A percentile compares a stretch with the other conserved stretches of the same genome.
phyloP scores from a whole-genome alignment of 805 yeast genomes.

The Wickerhamiella sergipiensis region DNA sequence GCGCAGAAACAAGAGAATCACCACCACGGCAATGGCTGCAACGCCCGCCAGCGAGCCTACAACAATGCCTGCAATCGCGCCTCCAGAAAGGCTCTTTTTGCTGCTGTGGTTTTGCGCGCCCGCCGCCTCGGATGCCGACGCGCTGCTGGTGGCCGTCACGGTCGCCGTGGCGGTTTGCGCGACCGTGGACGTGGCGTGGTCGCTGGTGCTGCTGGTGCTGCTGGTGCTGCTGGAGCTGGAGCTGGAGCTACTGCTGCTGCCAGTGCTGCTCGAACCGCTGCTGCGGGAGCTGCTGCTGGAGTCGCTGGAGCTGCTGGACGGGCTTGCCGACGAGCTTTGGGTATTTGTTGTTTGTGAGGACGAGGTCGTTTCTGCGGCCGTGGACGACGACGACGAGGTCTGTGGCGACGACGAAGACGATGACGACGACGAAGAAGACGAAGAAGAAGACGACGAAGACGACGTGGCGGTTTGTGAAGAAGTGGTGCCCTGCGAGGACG shows the following conservation, averaged over 20 bases:
- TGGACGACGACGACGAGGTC: no score
- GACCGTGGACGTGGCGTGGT: neutral
- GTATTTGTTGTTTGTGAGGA: constrained; percentile 11
- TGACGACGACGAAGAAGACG: neutral
- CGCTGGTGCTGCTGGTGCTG: constrained; percentile 5
- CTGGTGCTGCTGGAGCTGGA: constrained; percentile 1
- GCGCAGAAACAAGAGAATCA: constrained; percentile 32
- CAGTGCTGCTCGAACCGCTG: constrained; percentile 2
- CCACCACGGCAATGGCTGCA: constrained; percentile 25
- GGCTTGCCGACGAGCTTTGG: constrained; percentile 16
- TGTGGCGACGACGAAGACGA: no score
- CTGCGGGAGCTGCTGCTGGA: constrained; percentile 6
- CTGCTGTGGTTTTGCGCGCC: constrained; percentile 14
- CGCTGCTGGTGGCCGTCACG: constrained; percentile 14
- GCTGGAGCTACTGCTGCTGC: constrained; percentile 1
- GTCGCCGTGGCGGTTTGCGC: constrained; percentile 18
- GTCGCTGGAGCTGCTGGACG: constrained; percentile 11
- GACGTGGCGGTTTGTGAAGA: constrained; percentile 14
- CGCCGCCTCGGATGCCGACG: constrained; percentile 3
- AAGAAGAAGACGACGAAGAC: neutral
- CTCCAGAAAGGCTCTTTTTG: constrained; percentile 23
- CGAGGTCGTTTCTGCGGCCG: no score
- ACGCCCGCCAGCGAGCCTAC: constrained; percentile 39
- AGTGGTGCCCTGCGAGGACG: constrained; percentile 17
- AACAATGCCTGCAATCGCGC: constrained; percentile 52